Conservation (phyloP, 2,329 filamentous ascomycete genomes). For the Stemphylium lycopersici region DNA sequence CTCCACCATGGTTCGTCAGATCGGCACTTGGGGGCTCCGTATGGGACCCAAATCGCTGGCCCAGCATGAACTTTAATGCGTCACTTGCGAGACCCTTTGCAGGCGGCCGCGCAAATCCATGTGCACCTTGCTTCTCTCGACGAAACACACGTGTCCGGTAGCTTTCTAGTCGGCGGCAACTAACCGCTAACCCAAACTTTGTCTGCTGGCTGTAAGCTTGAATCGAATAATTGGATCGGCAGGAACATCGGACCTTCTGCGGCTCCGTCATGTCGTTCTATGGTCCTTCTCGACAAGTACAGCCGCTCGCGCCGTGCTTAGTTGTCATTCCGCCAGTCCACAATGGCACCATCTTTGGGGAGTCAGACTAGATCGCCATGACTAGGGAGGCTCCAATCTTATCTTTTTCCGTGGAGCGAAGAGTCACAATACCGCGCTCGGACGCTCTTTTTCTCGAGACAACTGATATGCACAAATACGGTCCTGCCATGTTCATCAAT, state of each 20-base stretch:
- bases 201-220: not conserved
- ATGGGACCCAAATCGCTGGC: slow-evolving; percentile 6
- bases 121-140: slow-evolving; percentile 1
- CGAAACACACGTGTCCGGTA: slow-evolving; percentile 10
- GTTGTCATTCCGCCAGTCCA: not conserved
- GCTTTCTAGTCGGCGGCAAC: slow-evolving; percentile 12
- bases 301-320: slow-evolving; percentile 7
- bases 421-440: not conserved
- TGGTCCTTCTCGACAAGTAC: slow-evolving; percentile 8
- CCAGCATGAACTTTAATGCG: slow-evolving; percentile 6
- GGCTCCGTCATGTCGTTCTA: slow-evolving; percentile 5
- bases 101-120: slow-evolving; percentile 1
- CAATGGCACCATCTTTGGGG: not conserved
- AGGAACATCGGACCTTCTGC: slow-evolving; percentile 14
- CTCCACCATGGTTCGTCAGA: slow-evolving; percentile 15
- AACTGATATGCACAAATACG: not conserved
- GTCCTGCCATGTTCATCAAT: not conserved
- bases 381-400: not conserved
- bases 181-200: slow-evolving; percentile 15
- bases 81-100: slow-evolving; percentile 7
- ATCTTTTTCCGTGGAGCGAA: not conserved
- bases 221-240: slow-evolving; percentile 9
- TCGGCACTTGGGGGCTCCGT: slow-evolving; percentile 1
- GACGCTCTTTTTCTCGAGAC: not conserved
- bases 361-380: not conserved